phyloP scores from a whole-genome alignment of 2,329 filamentous ascomycete genomes.

The Paracoccidioides lutzii region DNA sequence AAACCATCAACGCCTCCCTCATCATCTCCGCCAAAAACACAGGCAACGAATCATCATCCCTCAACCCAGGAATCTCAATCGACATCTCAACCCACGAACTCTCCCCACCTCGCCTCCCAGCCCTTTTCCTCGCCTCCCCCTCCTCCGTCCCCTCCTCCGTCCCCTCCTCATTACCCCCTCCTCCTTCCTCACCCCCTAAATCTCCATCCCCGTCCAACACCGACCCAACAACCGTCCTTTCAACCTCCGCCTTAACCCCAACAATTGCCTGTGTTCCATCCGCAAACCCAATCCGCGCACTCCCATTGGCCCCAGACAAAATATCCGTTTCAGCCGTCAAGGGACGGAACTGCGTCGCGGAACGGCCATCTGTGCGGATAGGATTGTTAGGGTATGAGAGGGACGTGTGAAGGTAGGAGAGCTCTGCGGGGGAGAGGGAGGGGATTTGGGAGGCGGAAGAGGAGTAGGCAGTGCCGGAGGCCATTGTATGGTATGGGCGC shows the following conservation, averaged over 20 bases:
- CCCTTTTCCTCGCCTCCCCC: conserved; percentile 11
- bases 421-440: conserved; percentile 84
- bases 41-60: conserved; percentile 82
- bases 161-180: conserved; percentile 14
- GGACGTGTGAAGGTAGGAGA: conserved; percentile 85
- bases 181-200: conserved; percentile 25
- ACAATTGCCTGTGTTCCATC: conserved; percentile 95
- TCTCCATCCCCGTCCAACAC: conserved; percentile 27
- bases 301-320: conserved; percentile 79
- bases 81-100: conserved; percentile 76
- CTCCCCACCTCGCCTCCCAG: conserved; percentile 28
- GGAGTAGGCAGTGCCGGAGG: conserved; percentile 42
- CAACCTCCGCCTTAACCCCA: conserved; percentile 88
- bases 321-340: conserved; percentile 83
- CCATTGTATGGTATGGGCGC: conserved; percentile 36
- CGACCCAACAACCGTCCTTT: conserved; percentile 43
- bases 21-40: conserved; percentile 83
- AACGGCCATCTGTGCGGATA: conserved; percentile 77
- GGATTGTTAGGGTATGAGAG: conserved; percentile 59
- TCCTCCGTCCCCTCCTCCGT: conserved; percentile 15
- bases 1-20: conserved; percentile 63
- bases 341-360: conserved; percentile 75
- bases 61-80: conserved; percentile 79
- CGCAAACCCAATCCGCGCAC: conserved; percentile 82
- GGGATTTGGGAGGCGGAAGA: conserved; percentile 33